phyloP scores from a whole-genome alignment of 2,329 filamentous ascomycete genomes.

The Esteya vermicola region DNA sequence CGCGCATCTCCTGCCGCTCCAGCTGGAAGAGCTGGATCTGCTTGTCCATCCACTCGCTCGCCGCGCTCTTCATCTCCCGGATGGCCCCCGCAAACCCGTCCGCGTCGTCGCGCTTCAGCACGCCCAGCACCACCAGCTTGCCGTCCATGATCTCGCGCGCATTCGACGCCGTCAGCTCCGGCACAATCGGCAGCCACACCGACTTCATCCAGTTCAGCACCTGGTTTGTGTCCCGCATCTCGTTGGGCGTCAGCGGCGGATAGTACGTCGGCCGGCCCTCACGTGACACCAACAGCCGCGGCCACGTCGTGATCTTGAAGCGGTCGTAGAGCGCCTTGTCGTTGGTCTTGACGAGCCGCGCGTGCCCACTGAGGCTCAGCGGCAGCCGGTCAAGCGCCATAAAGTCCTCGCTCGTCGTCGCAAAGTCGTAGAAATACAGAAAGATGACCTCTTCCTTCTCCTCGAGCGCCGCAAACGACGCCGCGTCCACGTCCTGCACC shows the following conservation, averaged over 20 bases:
- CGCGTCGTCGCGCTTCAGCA: slow-evolving; percentile 65
- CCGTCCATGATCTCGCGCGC: slow-evolving; percentile 90
- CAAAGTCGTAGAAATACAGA: slow-evolving; percentile 93
- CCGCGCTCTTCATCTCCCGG: slow-evolving; percentile 88
- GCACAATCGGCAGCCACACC: slow-evolving; percentile 91
- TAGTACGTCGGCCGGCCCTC: slow-evolving; percentile 88
- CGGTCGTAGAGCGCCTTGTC: slow-evolving; percentile 61
- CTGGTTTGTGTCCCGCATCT: slow-evolving; percentile 77
- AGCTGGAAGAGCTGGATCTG: slow-evolving; percentile 83
- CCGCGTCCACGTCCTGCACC: slow-evolving; percentile 67
- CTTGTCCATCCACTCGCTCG: slow-evolving; percentile 96
- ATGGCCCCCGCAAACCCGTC: slow-evolving; percentile 67
- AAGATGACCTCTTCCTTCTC: slow-evolving; percentile 93
- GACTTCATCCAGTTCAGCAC: slow-evolving; percentile 89
- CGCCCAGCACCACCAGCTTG: slow-evolving; percentile 85
- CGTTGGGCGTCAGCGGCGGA: slow-evolving; percentile 68
- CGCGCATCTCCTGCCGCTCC: slow-evolving; percentile 82
- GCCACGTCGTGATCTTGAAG: slow-evolving; percentile 96
- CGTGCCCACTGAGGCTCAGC: slow-evolving; percentile 78
- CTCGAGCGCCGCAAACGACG: slow-evolving; percentile 67
- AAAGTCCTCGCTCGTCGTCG: slow-evolving; percentile 87
- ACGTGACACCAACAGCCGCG: slow-evolving; percentile 76
- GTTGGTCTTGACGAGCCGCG: slow-evolving; percentile 82
- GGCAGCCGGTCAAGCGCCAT: slow-evolving; percentile 73
- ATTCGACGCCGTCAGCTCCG: slow-evolving; percentile 82